Conservation (phyloP, 768 basidiomycete genomes). For the Pisolithus tinctorius region DNA sequence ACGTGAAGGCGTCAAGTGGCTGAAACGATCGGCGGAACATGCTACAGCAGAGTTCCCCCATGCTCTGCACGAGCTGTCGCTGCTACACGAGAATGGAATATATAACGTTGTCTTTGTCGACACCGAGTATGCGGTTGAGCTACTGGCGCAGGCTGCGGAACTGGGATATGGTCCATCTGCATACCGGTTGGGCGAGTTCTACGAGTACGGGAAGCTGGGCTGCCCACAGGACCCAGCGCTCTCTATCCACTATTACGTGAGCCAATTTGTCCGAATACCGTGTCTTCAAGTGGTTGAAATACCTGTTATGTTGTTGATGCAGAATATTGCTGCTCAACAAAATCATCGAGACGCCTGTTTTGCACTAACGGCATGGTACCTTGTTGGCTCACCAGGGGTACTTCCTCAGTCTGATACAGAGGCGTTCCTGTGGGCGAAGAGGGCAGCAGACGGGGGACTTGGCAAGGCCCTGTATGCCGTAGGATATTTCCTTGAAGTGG, state of each 20-base stretch:
- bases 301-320: conserved; percentile 9
- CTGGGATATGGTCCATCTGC: conserved; percentile 96
- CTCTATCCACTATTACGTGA: conserved; percentile 97
- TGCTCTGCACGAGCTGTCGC: conserved; percentile 88
- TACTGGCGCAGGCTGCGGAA: conserved; percentile 92
- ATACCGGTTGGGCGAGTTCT: conserved; percentile 93
- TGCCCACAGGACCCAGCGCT: conserved; percentile 96
- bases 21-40: conserved; percentile 93
- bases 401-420: conserved; percentile 98
- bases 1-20: conserved; percentile 97
- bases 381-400: conserved; percentile 96
- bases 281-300: background rate
- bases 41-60: conserved; percentile 95
- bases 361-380: conserved; percentile 97
- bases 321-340: conserved; percentile 99
- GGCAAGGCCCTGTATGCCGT: conserved; percentile 97
- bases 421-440: conserved; percentile 95
- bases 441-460: conserved; percentile 86
- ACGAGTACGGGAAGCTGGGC: conserved; percentile 98
- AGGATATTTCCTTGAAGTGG: conserved; percentile 96
- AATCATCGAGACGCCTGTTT: conserved; percentile 96
- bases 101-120: conserved; percentile 98
- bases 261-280: conserved; percentile 17
- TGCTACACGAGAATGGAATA: conserved; percentile 95
- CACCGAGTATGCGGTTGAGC: conserved; percentile 89